A percentile compares a stretch with the other conserved stretches of the same genome.
These are phyloP conservation scores for Leccinum variabile DNA, from an alignment of 1,284 basidiomycete species.

Conservation along the genomic window DNA sequence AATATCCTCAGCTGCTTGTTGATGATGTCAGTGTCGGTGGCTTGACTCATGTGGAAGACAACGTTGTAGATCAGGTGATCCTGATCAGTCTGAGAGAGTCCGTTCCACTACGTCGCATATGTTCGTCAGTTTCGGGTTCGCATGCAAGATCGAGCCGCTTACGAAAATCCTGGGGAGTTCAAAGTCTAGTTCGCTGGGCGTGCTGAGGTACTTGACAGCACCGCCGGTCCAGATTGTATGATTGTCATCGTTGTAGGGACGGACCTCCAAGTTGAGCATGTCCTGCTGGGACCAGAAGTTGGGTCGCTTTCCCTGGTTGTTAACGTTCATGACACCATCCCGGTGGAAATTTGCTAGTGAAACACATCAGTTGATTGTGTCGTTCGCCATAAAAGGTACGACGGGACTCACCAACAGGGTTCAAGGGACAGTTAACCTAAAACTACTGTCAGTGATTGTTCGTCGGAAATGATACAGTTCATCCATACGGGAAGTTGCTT, in stretches of 20 bases:
- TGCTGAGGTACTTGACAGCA: conserved; percentile 25
- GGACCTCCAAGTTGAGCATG: conserved; percentile 12
- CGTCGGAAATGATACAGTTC: neutral
- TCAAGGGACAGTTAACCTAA: conserved; percentile 22
- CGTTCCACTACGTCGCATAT: conserved; percentile 17
- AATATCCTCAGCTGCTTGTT: conserved; percentile 24
- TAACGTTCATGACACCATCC: conserved; percentile 23
- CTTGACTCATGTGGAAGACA: conserved; percentile 16
- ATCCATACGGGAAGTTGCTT: conserved; percentile 22
- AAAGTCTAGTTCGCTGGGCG: conserved; percentile 24
- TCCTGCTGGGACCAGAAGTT: conserved; percentile 29
- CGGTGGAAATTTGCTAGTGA: conserved; percentile 22
- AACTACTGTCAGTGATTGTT: conserved; percentile 1
- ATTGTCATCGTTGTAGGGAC: conserved; percentile 28
- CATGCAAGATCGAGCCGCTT: neutral
- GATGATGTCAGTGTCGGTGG: conserved; percentile 11
- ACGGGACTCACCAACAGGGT: conserved; percentile 20
- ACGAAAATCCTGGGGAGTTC: conserved; percentile 29
- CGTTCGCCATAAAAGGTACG: neutral
- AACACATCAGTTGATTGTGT: neutral
- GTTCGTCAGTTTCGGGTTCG: neutral
- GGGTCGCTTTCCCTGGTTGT: conserved; percentile 25
- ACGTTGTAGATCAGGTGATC: conserved; percentile 20
- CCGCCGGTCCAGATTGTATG: conserved; percentile 29
- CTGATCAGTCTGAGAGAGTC: conserved; percentile 20